Conservation (phyloP, 768 basidiomycete genomes). For the Boletus rubropictus region DNA sequence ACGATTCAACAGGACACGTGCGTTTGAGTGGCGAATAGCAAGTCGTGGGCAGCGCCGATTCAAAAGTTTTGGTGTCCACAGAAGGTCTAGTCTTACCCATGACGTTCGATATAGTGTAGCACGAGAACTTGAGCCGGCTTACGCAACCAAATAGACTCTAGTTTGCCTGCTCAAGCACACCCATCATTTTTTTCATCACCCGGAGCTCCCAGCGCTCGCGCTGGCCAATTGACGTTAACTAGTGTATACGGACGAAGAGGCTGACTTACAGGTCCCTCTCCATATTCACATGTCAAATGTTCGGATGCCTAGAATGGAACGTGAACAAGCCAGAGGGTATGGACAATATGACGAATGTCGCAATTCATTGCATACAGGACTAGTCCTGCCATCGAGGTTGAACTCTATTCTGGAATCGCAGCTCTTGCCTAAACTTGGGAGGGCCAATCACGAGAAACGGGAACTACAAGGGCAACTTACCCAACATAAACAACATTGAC, state of each 20-base stretch:
- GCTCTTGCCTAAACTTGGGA: background rate
- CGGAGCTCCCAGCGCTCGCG: background rate
- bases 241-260: background rate
- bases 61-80: no score
- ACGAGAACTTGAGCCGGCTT: background rate
- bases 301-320: background rate
- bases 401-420: background rate
- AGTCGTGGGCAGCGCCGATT: background rate
- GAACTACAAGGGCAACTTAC: background rate
- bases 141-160: background rate
- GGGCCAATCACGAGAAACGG: background rate
- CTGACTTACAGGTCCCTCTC: background rate
- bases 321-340: background rate
- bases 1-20: no score
- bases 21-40: background rate
- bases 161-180: background rate
- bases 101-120: background rate
- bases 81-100: background rate
- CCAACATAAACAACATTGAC: no score
- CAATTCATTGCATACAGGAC: no score
- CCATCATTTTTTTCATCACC: background rate
- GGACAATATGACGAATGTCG: background rate
- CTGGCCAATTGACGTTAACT: background rate
- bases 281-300: background rate
- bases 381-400: background rate